Percentiles rank a stretch among this genome's conserved stretches.
Conservation (phyloP, 331 rosid species). For the Prunus yedoensis region DNA sequence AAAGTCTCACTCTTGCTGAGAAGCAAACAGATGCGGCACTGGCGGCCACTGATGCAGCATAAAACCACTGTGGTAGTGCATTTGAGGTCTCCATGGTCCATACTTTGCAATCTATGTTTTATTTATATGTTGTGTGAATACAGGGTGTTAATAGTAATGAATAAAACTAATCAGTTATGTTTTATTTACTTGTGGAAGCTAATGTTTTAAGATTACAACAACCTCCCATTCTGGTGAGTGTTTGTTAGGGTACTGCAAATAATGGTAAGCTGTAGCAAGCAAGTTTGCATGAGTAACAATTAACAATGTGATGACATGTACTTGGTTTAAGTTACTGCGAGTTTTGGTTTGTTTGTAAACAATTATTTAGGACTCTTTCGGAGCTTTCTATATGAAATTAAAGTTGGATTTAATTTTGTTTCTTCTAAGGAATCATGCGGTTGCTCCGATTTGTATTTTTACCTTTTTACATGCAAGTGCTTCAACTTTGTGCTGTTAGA, state of each 20-base stretch:
- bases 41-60: slow-evolving; percentile 11
- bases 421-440: not conserved
- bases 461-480: not conserved
- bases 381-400: not conserved
- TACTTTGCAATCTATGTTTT: not conserved
- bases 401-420: not conserved
- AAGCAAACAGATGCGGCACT: slow-evolving; percentile 27
- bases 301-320: not conserved
- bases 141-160: not conserved
- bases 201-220: not conserved
- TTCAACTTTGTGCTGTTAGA: not conserved
- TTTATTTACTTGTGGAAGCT: not conserved
- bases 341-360: not conserved
- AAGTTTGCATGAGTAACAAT: not conserved
- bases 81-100: not conserved
- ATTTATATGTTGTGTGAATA: not conserved
- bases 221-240: not conserved
- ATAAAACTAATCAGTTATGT: not conserved
- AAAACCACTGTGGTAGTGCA: not conserved
- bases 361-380: too few species aligned
- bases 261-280: not conserved
- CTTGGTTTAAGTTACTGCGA: not conserved
- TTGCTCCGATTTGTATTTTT: not conserved
- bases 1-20: slow-evolving; percentile 17
- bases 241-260: not conserved